A percentile compares a stretch with the other conserved stretches of the same genome.
Evolutionary conservation across 441 rosid species (phyloP).

Genomic region (Viola pubescens): DNA sequence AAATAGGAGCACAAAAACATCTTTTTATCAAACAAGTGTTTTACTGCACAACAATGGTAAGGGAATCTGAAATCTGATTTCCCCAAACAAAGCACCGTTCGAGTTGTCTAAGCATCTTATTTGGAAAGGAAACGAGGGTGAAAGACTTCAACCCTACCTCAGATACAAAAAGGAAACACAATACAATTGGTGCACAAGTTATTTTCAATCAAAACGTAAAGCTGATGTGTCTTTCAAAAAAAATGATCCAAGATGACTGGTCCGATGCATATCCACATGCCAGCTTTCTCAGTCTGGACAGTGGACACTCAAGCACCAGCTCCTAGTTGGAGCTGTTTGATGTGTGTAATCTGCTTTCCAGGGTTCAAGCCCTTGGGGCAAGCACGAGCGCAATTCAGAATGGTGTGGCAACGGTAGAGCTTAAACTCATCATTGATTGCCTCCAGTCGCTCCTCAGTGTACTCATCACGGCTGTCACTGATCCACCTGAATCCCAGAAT

Average conservation of each 20-base stretch:
- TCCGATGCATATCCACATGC: constrained; percentile 15
- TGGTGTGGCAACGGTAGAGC: constrained; percentile 97
- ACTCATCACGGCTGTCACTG: constrained; percentile 92
- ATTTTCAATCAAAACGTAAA: constrained; percentile 19
- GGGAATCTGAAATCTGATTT: no score
- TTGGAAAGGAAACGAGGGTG: constrained; percentile 3
- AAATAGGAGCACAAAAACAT: no score
- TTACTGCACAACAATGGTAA: no score
- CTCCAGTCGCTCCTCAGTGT: constrained; percentile 69
- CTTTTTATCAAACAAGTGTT: no score
- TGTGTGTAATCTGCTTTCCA: constrained; percentile 70
- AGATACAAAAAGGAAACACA: constrained; percentile 21
- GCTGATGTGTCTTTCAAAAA: constrained; percentile 10
- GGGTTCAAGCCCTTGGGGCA: constrained; percentile 99
- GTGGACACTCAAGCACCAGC: constrained; percentile 17
- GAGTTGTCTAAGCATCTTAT: constrained; percentile 16
- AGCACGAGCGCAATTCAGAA: constrained; percentile 90
- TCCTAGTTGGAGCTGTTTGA: constrained; percentile 64
- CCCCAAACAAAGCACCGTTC: background rate
- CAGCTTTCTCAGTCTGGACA: constrained; percentile 3
- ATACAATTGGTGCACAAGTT: constrained; percentile 20
- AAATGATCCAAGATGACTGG: constrained; percentile 18
- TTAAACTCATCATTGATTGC: constrained; percentile 84
- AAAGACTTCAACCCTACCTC: constrained; percentile 9
- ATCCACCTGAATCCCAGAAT: constrained; percentile 63